Evolutionary conservation across 2,329 filamentous ascomycete species (phyloP), one percentile per base, ranked within the genome.

Genomic region (Penicillium sp.): DNA sequence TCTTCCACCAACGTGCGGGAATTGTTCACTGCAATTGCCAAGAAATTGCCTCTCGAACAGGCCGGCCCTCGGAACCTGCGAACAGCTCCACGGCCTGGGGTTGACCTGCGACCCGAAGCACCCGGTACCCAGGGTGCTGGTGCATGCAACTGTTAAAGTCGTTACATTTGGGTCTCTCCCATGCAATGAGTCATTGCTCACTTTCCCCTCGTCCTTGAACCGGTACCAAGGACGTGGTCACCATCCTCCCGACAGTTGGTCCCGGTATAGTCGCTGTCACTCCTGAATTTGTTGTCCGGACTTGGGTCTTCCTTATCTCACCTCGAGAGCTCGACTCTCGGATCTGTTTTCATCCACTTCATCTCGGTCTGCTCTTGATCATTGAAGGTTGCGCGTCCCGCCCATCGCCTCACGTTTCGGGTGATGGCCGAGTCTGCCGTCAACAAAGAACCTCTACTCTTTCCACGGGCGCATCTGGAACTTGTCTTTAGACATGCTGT

Each of bases 1-100:
- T 95, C 90, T 25, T 84, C 88, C 41, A 88, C 94, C 69, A 98
- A 98, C 57, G 92, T 98, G 38, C 79, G 82, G 58, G 92, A 96
- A 55, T 75, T 98, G 36, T 98, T 98, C 69, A 95, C 90, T 28
- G 88, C 88, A 41, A 96, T 98, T 62, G 92, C 92, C 46, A 95
- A 90, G 82, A 96, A 95, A 70, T 75, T 98, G 50, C 92, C 92
- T 20, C 81, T 96, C 54, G 92, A 98, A 61, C 92, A 96, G 68
- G 89, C 82, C 34, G 90, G 89, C n/a, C 87, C 90, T 47, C 80
- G 90, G 62, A 89, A 89, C 64, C 75, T 89, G 60, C 76, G 89
- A 54, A 68, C 76, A 41, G 76, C 75, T 48, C 73, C 76, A 49
- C 71, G 77, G 50, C 71, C 75, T 40, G 81, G 81, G 36, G 82